phyloP scores from a whole-genome alignment of 1,139 yeast species.

The Suhomyces maxii region DNA sequence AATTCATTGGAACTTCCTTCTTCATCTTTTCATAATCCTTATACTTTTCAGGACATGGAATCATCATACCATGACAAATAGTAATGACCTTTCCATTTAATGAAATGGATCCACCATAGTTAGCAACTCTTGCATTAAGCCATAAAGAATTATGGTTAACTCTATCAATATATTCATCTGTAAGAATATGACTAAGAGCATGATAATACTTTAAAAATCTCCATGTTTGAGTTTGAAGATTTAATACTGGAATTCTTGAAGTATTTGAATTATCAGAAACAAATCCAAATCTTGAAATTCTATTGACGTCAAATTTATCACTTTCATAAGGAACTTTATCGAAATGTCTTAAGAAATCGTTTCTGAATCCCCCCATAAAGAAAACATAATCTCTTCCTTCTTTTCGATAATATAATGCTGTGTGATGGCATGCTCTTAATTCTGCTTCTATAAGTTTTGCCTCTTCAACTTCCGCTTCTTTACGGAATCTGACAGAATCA shows the following conservation, averaged over 20 bases:
- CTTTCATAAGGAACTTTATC: conserved; percentile 32
- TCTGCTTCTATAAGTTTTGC: conserved; percentile 44
- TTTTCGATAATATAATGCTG: conserved; percentile 36
- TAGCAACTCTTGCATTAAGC: conserved; percentile 33
- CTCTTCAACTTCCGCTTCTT: conserved; percentile 26
- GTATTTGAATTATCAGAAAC: conserved; percentile 29
- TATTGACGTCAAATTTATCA: conserved; percentile 39
- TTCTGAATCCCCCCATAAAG: conserved; percentile 43
- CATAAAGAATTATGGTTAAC: conserved; percentile 24
- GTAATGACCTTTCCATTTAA: conserved; percentile 40
- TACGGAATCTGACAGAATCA: conserved; percentile 20
- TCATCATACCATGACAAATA: conserved; percentile 39
- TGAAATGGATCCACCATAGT: conserved; percentile 35
- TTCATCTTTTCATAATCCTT: conserved; percentile 25
- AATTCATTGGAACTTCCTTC: conserved; percentile 21
- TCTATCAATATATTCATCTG: conserved; percentile 23
- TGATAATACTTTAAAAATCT: conserved; percentile 37
- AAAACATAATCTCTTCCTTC: conserved; percentile 40
- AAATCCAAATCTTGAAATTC: conserved; percentile 33
- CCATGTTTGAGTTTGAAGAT: conserved; percentile 47
- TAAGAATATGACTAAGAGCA: conserved; percentile 29
- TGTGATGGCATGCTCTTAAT: conserved; percentile 45
- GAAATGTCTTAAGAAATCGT: conserved; percentile 36
- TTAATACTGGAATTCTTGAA: conserved; percentile 38
- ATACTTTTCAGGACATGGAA: conserved; percentile 32